phyloP scores from a whole-genome alignment of 169 alveolate genomes.

The Amoebophrya sp. region DNA sequence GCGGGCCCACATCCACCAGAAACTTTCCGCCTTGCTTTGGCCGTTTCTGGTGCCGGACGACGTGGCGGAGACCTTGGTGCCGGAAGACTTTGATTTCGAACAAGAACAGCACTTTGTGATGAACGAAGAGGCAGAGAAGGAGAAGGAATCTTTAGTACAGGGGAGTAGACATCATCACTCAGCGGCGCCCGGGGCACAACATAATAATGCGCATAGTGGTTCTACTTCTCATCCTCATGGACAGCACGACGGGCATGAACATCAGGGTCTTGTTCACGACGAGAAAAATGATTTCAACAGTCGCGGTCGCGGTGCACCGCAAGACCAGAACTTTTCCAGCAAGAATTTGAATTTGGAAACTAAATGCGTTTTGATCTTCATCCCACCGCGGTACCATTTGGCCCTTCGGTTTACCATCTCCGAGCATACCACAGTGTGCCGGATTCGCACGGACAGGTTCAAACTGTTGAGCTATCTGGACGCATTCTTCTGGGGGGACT shows the following conservation, averaged over 20 bases:
- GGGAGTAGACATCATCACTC: too few relatives aligned
- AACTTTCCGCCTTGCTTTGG: background rate
- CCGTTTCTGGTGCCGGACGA: background rate
- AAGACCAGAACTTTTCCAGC: too few relatives aligned
- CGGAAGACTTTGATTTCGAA: background rate
- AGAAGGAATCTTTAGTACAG: too few relatives aligned
- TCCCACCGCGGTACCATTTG: background rate
- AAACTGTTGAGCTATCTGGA: background rate
- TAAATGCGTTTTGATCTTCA: background rate
- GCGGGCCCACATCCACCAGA: background rate
- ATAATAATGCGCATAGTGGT: too few relatives aligned
- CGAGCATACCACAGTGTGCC: background rate
- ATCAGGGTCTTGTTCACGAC: too few relatives aligned
- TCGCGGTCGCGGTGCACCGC: too few relatives aligned
- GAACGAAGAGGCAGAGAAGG: too few relatives aligned
- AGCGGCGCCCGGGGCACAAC: too few relatives aligned
- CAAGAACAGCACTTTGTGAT: background rate
- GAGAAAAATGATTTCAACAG: too few relatives aligned
- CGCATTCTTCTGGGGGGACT: background rate
- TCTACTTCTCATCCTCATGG: too few relatives aligned
- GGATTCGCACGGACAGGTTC: background rate
- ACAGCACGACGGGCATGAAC: too few relatives aligned
- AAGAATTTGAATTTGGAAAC: background rate
- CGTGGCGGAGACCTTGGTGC: background rate
- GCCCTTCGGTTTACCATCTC: background rate